phyloP scores from a whole-genome alignment of 495 filamentous ascomycete species.

The Acidiella bohemica region DNA sequence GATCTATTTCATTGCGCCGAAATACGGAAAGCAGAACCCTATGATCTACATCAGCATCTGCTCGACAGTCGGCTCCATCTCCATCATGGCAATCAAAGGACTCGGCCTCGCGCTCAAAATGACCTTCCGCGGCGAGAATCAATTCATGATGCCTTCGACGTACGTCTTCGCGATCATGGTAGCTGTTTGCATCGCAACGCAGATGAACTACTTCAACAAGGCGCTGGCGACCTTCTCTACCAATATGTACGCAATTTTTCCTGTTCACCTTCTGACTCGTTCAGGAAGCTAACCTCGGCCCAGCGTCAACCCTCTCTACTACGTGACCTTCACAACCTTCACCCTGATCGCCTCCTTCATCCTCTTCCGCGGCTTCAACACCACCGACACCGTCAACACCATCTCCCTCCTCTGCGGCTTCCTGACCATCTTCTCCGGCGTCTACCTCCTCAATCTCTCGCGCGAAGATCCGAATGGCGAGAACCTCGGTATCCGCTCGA shows the following conservation, averaged over 20 bases:
- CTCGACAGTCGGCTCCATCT: conserved; percentile 89
- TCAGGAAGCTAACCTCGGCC: too few relatives aligned
- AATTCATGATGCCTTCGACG: conserved; percentile 83
- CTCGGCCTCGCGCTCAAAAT: conserved; percentile 94
- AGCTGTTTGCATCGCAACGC: conserved; percentile 82
- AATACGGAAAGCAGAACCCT: conserved; percentile 86
- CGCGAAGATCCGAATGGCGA: conserved; percentile 77
- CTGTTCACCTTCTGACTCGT: too few relatives aligned
- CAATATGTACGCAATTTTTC: conserved; percentile 66
- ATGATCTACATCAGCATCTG: conserved; percentile 94
- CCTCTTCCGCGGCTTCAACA: conserved; percentile 95
- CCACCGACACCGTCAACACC: conserved; percentile 82
- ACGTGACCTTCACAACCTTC: conserved; percentile 97
- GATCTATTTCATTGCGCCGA: conserved; percentile 86
- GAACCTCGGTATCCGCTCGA: conserved; percentile 37
- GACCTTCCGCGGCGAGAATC: conserved; percentile 80
- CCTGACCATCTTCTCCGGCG: conserved; percentile 90
- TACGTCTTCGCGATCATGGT: conserved; percentile 95
- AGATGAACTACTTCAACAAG: conserved; percentile 99
- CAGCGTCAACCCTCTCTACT: conserved; percentile 96
- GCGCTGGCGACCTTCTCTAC: conserved; percentile 93
- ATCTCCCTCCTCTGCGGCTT: conserved; percentile 88
- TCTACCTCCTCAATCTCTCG: conserved; percentile 92
- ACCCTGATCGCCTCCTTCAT: conserved; percentile 94
- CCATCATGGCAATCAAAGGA: conserved; percentile 96